Evolutionary conservation across 306 rosid species (phyloP), one percentile per base, ranked within the genome.

Genomic region (Fragaria nilgerrensis): DNA sequence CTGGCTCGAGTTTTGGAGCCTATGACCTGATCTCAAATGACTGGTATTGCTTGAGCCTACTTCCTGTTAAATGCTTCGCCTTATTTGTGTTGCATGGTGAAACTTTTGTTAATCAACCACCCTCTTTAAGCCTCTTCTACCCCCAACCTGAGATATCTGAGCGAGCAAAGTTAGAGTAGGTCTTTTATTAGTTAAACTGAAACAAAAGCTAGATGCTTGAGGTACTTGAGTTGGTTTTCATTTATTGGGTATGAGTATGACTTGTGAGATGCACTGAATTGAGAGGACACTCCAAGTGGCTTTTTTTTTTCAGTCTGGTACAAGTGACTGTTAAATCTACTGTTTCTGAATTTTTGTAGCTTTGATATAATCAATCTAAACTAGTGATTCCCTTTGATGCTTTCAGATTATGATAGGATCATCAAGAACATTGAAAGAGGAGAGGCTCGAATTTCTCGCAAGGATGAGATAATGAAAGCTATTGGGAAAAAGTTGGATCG

Each of bases 401-500:
- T 72, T 79, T 77, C 81, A 95, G 99, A 95, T 84, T 92, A 92
- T 82, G 99, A 95, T 82, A 88, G 99, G 81, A 95, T 95, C 79
- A 87, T 95, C 56, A 95, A 95, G 83, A 95, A 95, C 86, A 95
- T 95, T 14, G 99, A 95, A 86, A 92, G 99, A 86, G 99, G 99
- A 63, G 99, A 95, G 84, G 96, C 97, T 0, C 91, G 99, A 82
- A 95, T 95, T 83, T 90, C 99, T 22, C 92, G 97, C 34, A 95
- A 95, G 71, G 99, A 95, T 79, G 99, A 95, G 86, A 95, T 95
- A 79, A 95, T 90, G 99, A 95, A 95, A 81, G 99, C 99, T 71
- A 90, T 95, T 78, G 99, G 97, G 72, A 95, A 95, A 89, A 95
- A 95, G 86, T 81, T 95, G 89, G 97, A 92, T 76, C 96, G 97